Evolutionary conservation across 1,284 basidiomycete genomes (phyloP).

Genomic region (Lentinula novae-zelandiae): DNA sequence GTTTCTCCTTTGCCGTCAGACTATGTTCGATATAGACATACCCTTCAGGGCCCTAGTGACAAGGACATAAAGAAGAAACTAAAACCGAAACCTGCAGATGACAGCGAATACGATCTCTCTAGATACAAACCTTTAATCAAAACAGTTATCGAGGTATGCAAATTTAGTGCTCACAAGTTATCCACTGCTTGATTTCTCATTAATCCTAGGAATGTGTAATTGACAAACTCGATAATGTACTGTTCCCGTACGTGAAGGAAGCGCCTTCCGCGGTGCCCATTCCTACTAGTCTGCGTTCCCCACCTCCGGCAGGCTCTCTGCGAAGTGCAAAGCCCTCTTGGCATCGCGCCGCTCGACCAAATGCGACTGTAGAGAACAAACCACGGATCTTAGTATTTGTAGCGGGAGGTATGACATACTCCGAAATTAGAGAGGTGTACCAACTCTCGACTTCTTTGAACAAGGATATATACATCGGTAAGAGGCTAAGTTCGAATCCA

Average conservation of each 20-base stretch:
- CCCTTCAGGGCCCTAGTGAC: constrained; percentile 57
- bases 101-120: constrained; percentile 90
- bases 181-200: not conserved
- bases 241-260: constrained; percentile 93
- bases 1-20: not conserved
- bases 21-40: not conserved
- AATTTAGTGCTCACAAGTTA: not conserved
- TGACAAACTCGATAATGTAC: constrained; percentile 71
- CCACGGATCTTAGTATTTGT: constrained; percentile 91
- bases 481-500: constrained; percentile 8
- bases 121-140: constrained; percentile 88
- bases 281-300: constrained; percentile 43
- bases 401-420: constrained; percentile 95
- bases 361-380: constrained; percentile 51
- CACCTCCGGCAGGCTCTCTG: constrained; percentile 66
- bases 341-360: constrained; percentile 67
- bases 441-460: constrained; percentile 70
- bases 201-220: constrained; percentile 70
- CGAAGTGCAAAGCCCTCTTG: constrained; percentile 84
- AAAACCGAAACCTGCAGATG: constrained; percentile 77
- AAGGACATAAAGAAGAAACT: constrained; percentile 76
- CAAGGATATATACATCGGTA: constrained; percentile 92
- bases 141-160: constrained; percentile 75
- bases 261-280: constrained; percentile 58
- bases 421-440: constrained; percentile 90